phyloP scores from a whole-genome alignment of 2,329 filamentous ascomycete genomes.

The Moelleriella libera region DNA sequence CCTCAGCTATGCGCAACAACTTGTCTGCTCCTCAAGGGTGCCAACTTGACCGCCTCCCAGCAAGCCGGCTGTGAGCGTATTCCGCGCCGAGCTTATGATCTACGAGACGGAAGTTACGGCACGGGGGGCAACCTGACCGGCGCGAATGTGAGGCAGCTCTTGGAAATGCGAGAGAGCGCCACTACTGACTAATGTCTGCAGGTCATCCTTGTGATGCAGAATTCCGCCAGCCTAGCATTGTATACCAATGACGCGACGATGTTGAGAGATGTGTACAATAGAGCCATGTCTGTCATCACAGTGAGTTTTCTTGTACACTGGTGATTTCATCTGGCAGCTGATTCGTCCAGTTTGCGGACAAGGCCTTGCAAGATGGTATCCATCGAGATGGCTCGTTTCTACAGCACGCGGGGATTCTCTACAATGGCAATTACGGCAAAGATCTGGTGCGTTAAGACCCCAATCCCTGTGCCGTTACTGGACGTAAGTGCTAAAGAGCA shows the following conservation, averaged over 20 bases:
- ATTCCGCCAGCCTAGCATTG: slow-evolving; percentile 9
- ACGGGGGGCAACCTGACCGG: slow-evolving; percentile 8
- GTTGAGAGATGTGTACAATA: slow-evolving; percentile 5
- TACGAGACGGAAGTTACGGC: slow-evolving; percentile 8
- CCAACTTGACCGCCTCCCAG: slow-evolving; percentile 6
- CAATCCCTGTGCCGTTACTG: background rate
- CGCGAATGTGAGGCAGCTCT: slow-evolving; percentile 7
- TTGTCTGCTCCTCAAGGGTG: slow-evolving; percentile 8
- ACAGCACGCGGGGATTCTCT: slow-evolving; percentile 10
- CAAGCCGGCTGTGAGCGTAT: slow-evolving; percentile 9
- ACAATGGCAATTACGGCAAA: slow-evolving; percentile 12
- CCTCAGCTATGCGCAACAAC: slow-evolving; percentile 9
- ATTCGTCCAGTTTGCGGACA: slow-evolving; percentile 6
- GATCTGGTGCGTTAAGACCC: slow-evolving; percentile 6
- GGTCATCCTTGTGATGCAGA: slow-evolving; percentile 11
- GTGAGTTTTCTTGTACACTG: slow-evolving; percentile 1
- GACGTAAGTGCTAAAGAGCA: background rate
- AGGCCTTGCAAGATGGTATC: slow-evolving; percentile 8
- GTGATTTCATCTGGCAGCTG: background rate
- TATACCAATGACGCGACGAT: slow-evolving; percentile 9
- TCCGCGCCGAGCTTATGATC: slow-evolving; percentile 8
- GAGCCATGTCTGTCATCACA: slow-evolving; percentile 8
- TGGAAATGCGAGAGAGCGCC: background rate
- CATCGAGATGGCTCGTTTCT: slow-evolving; percentile 11
- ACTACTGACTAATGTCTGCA: background rate